Conservation (phyloP, 2,329 filamentous ascomycete genomes). For the Exophiala sp. region DNA sequence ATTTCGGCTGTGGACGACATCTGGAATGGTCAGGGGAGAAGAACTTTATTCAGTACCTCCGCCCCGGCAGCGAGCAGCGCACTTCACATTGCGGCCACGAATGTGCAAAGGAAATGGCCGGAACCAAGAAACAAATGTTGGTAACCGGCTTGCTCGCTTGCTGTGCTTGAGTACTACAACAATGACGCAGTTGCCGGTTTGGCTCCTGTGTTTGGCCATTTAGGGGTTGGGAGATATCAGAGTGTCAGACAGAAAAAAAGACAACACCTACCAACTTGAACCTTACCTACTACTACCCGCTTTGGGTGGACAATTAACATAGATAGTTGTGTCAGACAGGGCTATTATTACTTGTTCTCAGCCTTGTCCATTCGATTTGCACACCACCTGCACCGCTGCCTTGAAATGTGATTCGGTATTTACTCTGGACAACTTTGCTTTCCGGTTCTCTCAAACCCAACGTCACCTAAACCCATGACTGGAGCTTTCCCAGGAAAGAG, state of each 20-base stretch:
- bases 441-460: too few relatives aligned
- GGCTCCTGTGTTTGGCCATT: not conserved
- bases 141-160: not conserved
- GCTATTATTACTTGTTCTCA: not conserved
- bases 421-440: too few relatives aligned
- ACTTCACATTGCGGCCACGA: slow-evolving; percentile 8
- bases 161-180: not conserved
- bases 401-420: too few relatives aligned
- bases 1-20: slow-evolving; percentile 35
- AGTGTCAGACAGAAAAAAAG: not conserved
- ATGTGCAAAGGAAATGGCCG: not conserved
- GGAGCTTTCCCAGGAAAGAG: too few relatives aligned
- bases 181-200: slow-evolving; percentile 14
- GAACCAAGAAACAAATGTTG: slow-evolving; percentile 1
- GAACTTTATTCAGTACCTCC: slow-evolving; percentile 6
- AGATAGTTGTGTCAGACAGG: not conserved
- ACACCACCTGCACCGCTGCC: too few relatives aligned
- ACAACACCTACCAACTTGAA: too few relatives aligned
- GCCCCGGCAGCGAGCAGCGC: slow-evolving; percentile 16
- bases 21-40: slow-evolving; percentile 3
- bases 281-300: too few relatives aligned
- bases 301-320: too few relatives aligned
- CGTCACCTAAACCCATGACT: too few relatives aligned
- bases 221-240: slow-evolving; percentile 1
- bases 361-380: not conserved